Evolutionary conservation across 345 rosid species (phyloP).

Genomic region (Abelmoschus esculentus): DNA sequence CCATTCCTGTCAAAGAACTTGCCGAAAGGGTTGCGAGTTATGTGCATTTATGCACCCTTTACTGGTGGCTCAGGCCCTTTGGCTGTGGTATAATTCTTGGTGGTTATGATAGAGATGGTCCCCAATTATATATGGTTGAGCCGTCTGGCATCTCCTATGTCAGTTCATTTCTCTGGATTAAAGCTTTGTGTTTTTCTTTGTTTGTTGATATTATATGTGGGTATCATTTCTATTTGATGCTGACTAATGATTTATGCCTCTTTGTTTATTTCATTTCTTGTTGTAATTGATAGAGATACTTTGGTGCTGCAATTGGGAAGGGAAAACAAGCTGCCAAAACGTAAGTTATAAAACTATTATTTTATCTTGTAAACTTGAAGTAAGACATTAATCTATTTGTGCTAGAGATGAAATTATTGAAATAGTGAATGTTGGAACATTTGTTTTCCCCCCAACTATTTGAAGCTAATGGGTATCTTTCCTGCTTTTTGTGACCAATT

Average conservation of each 20-base stretch:
- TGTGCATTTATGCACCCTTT: constrained; percentile 90
- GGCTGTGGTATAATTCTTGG: constrained; percentile 97
- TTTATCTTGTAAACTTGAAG: neutral
- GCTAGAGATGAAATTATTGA: neutral
- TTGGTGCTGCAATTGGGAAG: constrained; percentile 97
- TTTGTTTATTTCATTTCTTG: neutral
- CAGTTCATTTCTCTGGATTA: neutral
- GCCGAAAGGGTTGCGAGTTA: constrained; percentile 94
- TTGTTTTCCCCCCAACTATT: neutral
- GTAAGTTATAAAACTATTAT: constrained; percentile 39
- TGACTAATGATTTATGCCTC: neutral
- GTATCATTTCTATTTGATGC: neutral
- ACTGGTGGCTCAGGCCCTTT: constrained; percentile 99
- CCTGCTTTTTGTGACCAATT: neutral
- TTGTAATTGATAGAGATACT: constrained; percentile 54
- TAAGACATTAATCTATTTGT: neutral
- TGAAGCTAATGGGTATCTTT: neutral
- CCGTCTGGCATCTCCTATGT: constrained; percentile 76
- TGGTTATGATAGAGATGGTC: constrained; percentile 97
- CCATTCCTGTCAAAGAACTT: constrained; percentile 90
- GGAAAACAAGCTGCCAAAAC: constrained; percentile 99
- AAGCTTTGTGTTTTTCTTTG: neutral
- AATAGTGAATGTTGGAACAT: neutral
- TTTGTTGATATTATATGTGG: neutral
- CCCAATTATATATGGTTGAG: constrained; percentile 88